Evolutionary conservation across 2,329 filamentous ascomycete species (phyloP), one percentile per base, ranked within the genome.

Genomic region (Coleophoma crateriformis): DNA sequence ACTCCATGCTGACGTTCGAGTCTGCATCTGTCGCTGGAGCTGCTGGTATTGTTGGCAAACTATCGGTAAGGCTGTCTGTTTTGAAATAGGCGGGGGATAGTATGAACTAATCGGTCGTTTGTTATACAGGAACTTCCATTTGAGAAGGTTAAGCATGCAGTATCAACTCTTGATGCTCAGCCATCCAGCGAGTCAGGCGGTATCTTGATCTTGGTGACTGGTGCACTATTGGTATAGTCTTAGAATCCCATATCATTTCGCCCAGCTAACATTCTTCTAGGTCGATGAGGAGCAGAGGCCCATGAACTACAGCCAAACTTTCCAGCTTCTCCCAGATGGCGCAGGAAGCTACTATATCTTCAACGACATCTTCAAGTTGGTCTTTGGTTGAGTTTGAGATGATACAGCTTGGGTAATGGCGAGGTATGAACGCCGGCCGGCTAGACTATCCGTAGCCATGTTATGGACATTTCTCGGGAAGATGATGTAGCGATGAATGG

Each of bases 1-100:
- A 85, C 53, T 97, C 94, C 45, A 95, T 96, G 87, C 78, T 97
- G 71, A 96, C 92, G 46, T 97, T 96, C 65, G 90, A 97, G 79
- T 84, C 78, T 43, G 61, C 74, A 41, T 82, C 85, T 13, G 70
- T 81, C 52, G 75, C 82, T 63, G 91, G 92, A 55, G 71, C 73
- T 34, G 65, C 60, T 20, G 67, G 67, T 33, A 96, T 99, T 61
- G 72, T 85, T 48, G 83, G 89, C 69, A 96, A 96, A 79, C 81
- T 97, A 54, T 67, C 70, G 53, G 92, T 97, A 76, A 61, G 82
- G 34, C 37, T 33, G 8, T 33, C 20, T 17, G 8, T 27, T 27
- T 27, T 27, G 6, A 27, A 27, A 27, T 7, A 27, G 27, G 27
- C 27, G 27, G 27, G 8, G 27, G 8, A 27, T 3, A 27, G 3